Base-by-base conservation (phyloP, 352 stramenopile genomes). In the Ophiocytium majus region DNA sequence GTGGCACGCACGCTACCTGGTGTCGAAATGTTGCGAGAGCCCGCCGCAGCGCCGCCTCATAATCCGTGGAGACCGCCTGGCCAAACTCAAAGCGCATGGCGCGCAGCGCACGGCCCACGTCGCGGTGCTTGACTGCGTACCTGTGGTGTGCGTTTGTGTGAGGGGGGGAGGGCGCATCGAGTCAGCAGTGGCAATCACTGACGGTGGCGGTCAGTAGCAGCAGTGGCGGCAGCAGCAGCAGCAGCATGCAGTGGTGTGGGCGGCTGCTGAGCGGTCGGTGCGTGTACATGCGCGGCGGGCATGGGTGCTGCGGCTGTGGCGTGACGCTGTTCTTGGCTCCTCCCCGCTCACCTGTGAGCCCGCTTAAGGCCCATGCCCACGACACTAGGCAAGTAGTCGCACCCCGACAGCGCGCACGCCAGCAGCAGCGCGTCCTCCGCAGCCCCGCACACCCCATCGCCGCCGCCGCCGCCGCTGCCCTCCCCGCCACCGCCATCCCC, bases 21-120 rank as follows among this genome's bases (percentile, higher is more conserved):
- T 89, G 86, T 9, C 86, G 86, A 49, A 89, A 89, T 37, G 86
- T 89, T 19, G 85, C 33, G n/a, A 86, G 49, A 28, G 86, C 86
- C 0, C 86, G 82, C 35, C 82, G 76, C 33, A 89, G 85, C 37
- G 81, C 74, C 28, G 49, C 78, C 63, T 85, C 83, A 63, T 89
- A 89, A 5, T 83, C 83, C 9, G 50, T 35, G 28, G 83, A 83
- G 32, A 89, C 80, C 50, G 43, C n/a, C 37, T 49, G 36, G 19
- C 43, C 78, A 74, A 63, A 85, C 49, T 81, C 86, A 31, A 87
- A 83, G 35, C 82, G 78, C 17, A 89, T 50, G 32, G 86, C 86
- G 32, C 79, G 63, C 43, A 89, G 36, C 17, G 35, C 66, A 5
- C 32, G 66, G 5, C 5, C 32, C 5, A 78, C 32, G 14, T 78